Conservation (phyloP, 1,284 basidiomycete species). For the Boletus mariae region DNA sequence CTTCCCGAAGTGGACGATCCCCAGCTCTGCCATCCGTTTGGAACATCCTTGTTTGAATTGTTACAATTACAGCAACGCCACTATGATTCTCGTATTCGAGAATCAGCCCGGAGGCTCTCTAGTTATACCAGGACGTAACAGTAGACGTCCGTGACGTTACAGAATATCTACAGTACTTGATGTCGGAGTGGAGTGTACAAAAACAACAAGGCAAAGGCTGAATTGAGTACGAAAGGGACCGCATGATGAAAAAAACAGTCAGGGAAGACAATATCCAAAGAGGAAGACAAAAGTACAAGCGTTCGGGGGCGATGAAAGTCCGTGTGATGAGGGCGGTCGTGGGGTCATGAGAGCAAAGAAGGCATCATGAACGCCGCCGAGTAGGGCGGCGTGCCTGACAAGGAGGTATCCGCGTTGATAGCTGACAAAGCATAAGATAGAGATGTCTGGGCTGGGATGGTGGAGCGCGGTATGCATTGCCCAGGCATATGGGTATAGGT, state of each 20-base stretch:
- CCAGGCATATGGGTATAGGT: slow-evolving; percentile 32
- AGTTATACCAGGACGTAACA: slow-evolving; percentile 36
- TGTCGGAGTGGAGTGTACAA: slow-evolving; percentile 24
- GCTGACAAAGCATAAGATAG: slow-evolving; percentile 35
- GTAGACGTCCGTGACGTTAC: slow-evolving; percentile 30
- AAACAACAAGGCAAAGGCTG: slow-evolving; percentile 12
- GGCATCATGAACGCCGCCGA: slow-evolving; percentile 34
- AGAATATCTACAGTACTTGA: slow-evolving; percentile 34
- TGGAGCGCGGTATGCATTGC: slow-evolving; percentile 36
- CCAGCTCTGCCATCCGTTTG: slow-evolving; percentile 73
- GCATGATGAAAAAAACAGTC: slow-evolving; percentile 19
- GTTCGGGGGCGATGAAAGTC: slow-evolving; percentile 25
- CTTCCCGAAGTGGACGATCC: slow-evolving; percentile 83
- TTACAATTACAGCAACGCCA: slow-evolving; percentile 55
- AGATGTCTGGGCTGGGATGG: slow-evolving; percentile 30
- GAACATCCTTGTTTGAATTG: slow-evolving; percentile 69
- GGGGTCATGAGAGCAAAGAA: slow-evolving; percentile 33
- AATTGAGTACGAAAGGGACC: slow-evolving; percentile 14
- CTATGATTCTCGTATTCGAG: slow-evolving; percentile 59
- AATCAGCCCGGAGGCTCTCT: slow-evolving; percentile 49
- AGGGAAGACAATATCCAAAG: slow-evolving; percentile 33
- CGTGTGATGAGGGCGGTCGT: slow-evolving; percentile 22
- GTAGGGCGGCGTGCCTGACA: slow-evolving; percentile 28
- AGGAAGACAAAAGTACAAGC: slow-evolving; percentile 20
- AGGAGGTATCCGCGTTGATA: slow-evolving; percentile 27